Percentiles rank a stretch among this genome's conserved stretches.
phyloP scores from a whole-genome alignment of 2,329 filamentous ascomycete genomes.

The Bipolaris victoriae region DNA sequence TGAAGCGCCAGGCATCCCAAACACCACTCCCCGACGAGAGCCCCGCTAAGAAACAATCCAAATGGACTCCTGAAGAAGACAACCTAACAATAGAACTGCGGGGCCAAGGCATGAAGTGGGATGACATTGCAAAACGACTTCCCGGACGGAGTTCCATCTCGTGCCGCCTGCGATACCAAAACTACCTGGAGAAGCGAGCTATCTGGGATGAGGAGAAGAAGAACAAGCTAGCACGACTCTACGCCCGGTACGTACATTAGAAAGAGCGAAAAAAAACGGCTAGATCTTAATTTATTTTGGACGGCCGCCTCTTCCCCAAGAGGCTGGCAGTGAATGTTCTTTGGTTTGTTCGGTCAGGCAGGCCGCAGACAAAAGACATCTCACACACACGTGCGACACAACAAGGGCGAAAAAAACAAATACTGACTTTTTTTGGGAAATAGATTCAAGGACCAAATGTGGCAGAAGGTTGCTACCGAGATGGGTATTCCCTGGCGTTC shows the following conservation, averaged over 20 bases:
- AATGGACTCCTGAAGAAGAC: constrained; percentile 95
- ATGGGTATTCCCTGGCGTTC: constrained; percentile 95
- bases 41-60: constrained; percentile 70
- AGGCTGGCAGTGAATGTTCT: constrained; percentile 2
- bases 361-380: neutral
- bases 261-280: neutral
- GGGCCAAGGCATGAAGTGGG: constrained; percentile 95
- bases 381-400: constrained; percentile 13
- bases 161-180: constrained; percentile 94
- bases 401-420: constrained; percentile 10
- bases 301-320: neutral
- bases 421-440: constrained; percentile 28
- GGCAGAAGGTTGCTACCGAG: constrained; percentile 92
- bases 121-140: constrained; percentile 91
- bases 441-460: constrained; percentile 98
- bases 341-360: constrained; percentile 9
- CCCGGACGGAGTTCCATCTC: constrained; percentile 93
- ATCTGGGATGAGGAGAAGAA: constrained; percentile 98
- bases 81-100: constrained; percentile 91
- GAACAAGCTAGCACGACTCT: constrained; percentile 92
- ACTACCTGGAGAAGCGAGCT: constrained; percentile 89
- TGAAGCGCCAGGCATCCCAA: constrained; percentile 48
- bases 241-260: constrained; percentile 74
- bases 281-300: neutral
- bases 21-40: constrained; percentile 46